Evolutionary conservation across 345 rosid species (phyloP).

Genomic region (Mangifera indica): DNA sequence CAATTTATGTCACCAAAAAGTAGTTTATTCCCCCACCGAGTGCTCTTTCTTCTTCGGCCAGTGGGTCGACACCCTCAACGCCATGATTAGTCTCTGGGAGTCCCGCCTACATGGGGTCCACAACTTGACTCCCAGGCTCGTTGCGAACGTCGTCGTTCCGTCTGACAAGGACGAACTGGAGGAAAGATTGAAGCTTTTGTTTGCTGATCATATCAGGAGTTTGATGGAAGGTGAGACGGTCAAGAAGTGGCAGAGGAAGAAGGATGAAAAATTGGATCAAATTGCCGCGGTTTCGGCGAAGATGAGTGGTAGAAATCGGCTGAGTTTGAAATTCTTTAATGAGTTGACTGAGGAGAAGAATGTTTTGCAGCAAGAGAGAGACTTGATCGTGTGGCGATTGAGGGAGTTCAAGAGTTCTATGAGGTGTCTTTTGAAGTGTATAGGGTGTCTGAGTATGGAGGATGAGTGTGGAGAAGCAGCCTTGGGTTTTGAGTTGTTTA

Average conservation of each 20-base stretch:
- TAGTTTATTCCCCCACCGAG: constrained; percentile 16
- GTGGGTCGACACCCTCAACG: constrained; percentile 45
- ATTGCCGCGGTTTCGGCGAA: constrained; percentile 17
- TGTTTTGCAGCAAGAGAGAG: constrained; percentile 35
- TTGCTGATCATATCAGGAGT: constrained; percentile 32
- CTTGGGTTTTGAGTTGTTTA: constrained; percentile 35
- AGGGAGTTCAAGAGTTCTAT: constrained; percentile 57
- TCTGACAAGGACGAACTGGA: constrained; percentile 45
- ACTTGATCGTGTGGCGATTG: constrained; percentile 39
- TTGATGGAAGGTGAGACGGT: constrained; percentile 46
- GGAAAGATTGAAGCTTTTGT: constrained; percentile 37
- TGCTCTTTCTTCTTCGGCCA: constrained; percentile 40
- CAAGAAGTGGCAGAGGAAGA: constrained; percentile 33
- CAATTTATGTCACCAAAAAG: constrained; percentile 17
- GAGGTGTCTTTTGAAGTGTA: constrained; percentile 43
- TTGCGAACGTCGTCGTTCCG: constrained; percentile 32
- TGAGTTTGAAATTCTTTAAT: background rate
- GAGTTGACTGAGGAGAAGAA: constrained; percentile 30
- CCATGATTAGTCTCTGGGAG: constrained; percentile 41
- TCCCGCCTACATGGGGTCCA: constrained; percentile 39
- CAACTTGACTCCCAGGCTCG: constrained; percentile 28
- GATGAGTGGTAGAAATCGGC: background rate
- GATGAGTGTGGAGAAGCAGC: constrained; percentile 15
- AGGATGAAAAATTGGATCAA: constrained; percentile 27
- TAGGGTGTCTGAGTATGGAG: constrained; percentile 28